Base-by-base conservation (phyloP, 2,329 filamentous ascomycete genomes). In the Septoria petroselini region DNA sequence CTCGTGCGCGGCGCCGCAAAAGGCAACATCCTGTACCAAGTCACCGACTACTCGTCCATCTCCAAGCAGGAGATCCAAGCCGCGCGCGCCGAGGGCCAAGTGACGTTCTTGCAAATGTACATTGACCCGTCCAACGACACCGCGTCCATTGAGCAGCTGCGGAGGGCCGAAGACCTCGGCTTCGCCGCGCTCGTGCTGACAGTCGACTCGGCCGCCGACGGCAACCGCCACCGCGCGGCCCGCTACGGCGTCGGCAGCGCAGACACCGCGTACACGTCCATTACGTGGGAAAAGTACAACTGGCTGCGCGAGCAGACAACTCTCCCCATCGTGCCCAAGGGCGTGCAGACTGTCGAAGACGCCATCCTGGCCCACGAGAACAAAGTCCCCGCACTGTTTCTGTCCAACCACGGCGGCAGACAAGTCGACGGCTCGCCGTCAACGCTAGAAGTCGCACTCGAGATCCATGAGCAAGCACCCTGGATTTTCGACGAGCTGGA, bases 391-490 rank as follows among this genome's bases (percentile, higher is more conserved):
- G 76, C 73, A 1, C 70, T 78, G 64, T 74, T 81, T 4, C 76
- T 73, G 29, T 60, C 56, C 4, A 82, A 82, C 57, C 79, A 82
- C 60, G 79, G 78, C 7, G 74, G 73, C 5, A 65, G 79, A n/a
- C 79, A 82, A 63, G 39, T 69, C 42, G 69, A 71, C 67, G 43
- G 74, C 19, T 74, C 76, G 2, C 83, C 84, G 0, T 84, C 79
- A 0, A 81, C 84, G 1, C 81, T 85, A 11, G 88, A 93, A 62
- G 82, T 91, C 43, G 86, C 86, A 3, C 79, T 87, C 9, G 86
- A 89, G 55, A 85, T 90, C 49, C 84, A 87, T 67, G 82, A 80
- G 29, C 54, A 68, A 25, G 67, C 62, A 5, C 70, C 70, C 0
- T 64, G 66, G 14, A 61, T 72, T 14, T 72, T 71, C 59, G 57